Conservation (phyloP, 179 eudicot genomes). For the Spergularia azorica region DNA sequence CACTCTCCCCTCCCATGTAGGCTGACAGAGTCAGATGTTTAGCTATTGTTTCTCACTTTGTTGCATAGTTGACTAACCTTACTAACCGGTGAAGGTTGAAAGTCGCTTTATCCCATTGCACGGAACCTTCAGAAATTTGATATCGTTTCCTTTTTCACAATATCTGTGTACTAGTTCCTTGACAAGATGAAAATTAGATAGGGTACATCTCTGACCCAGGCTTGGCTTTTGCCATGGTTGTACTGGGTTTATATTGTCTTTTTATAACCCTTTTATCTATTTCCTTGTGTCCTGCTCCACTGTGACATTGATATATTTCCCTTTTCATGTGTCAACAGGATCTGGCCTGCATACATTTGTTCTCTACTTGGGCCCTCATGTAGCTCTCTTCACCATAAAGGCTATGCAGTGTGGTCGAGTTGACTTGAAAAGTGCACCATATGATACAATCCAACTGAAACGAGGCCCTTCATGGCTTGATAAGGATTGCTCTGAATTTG, state of each 20-base stretch:
- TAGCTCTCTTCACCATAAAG: conserved; percentile 90
- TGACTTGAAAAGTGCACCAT: conserved; percentile 89
- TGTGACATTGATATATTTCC: not conserved
- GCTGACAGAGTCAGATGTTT: not conserved
- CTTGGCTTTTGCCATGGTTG: not conserved
- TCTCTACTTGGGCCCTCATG: conserved; percentile 93
- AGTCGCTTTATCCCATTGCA: not conserved
- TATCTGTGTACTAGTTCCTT: too few species aligned
- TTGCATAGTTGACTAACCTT: not conserved
- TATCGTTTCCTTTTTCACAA: not conserved
- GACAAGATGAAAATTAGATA: not conserved
- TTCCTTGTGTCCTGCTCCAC: not conserved
- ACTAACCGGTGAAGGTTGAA: not conserved
- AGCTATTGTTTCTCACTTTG: not conserved
- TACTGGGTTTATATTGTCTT: not conserved
- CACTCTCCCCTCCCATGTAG: not conserved
- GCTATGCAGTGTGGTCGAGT: conserved; percentile 96
- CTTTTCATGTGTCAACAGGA: conserved; percentile 44
- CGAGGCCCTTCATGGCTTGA: conserved; percentile 90
- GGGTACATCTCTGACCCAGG: not conserved
- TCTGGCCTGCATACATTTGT: conserved; percentile 99
- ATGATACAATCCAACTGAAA: conserved; percentile 89
- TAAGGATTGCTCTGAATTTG: conserved; percentile 83
- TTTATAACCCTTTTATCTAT: not conserved
- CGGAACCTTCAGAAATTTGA: not conserved